phyloP scores from a whole-genome alignment of 1,284 basidiomycete genomes.

The Marasmius fiardii region DNA sequence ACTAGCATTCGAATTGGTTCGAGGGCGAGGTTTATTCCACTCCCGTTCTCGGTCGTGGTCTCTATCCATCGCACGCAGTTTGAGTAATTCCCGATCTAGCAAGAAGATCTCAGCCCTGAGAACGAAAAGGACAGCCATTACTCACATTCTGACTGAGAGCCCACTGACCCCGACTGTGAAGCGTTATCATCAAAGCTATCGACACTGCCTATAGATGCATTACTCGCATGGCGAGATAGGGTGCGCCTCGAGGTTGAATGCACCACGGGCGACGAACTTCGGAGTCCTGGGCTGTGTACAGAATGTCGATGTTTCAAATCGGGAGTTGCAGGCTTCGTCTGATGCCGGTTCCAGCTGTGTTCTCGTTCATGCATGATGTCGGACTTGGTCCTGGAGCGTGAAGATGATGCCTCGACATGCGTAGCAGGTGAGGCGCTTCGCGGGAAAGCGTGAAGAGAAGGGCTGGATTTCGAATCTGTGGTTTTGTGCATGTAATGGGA shows the following conservation, averaged over 20 bases:
- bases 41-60: slow-evolving; percentile 45
- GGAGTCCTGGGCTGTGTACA: slow-evolving; percentile 21
- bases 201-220: slow-evolving; percentile 30
- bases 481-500: slow-evolving; percentile 2
- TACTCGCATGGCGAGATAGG: slow-evolving; percentile 27
- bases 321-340: slow-evolving; percentile 23
- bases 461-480: background rate
- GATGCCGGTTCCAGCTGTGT: slow-evolving; percentile 32
- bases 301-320: slow-evolving; percentile 29
- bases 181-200: slow-evolving; percentile 35
- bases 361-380: slow-evolving; percentile 29
- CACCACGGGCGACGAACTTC: slow-evolving; percentile 19
- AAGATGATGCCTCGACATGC: background rate
- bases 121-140: slow-evolving; percentile 6
- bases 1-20: slow-evolving; percentile 18
- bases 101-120: background rate
- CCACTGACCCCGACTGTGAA: slow-evolving; percentile 40
- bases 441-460: background rate
- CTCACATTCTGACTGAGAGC: slow-evolving; percentile 47
- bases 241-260: slow-evolving; percentile 7
- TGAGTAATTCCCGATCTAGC: slow-evolving; percentile 42
- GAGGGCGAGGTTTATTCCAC: slow-evolving; percentile 50
- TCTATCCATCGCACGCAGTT: slow-evolving; percentile 38
- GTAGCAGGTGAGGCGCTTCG: background rate
- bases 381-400: background rate